phyloP scores from a whole-genome alignment of 441 rosid species.

The Bocquillonia castaneifolia region DNA sequence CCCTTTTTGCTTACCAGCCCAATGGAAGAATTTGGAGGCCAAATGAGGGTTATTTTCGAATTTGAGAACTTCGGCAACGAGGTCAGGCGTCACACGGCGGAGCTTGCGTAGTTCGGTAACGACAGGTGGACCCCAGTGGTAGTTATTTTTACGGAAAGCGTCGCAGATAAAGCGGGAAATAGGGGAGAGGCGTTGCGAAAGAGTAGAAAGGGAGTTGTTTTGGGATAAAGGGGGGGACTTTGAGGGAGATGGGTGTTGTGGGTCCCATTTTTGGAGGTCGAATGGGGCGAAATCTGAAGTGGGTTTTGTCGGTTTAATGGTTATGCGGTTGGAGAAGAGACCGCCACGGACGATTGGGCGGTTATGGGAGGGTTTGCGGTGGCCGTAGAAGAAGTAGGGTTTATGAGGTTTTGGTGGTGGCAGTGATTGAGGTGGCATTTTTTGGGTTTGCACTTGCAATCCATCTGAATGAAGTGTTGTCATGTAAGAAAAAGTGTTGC shows the following conservation, averaged over 20 bases:
- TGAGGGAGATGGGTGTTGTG: slow-evolving; percentile 26
- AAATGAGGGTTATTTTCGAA: slow-evolving; percentile 43
- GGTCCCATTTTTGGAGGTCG: slow-evolving; percentile 70
- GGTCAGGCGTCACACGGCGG: slow-evolving; percentile 74
- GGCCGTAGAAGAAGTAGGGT: slow-evolving; percentile 76
- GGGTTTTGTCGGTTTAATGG: slow-evolving; percentile 23
- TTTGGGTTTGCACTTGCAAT: neutral
- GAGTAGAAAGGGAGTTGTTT: slow-evolving; percentile 26
- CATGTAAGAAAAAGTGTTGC: too few species aligned
- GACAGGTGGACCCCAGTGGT: slow-evolving; percentile 60
- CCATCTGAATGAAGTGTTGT: too few species aligned
- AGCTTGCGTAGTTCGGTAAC: slow-evolving; percentile 69
- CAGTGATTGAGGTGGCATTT: slow-evolving; percentile 45
- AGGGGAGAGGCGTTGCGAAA: slow-evolving; percentile 57
- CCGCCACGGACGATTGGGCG: slow-evolving; percentile 72
- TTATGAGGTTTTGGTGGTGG: slow-evolving; percentile 30
- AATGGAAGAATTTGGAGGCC: slow-evolving; percentile 78
- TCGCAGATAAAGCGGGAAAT: slow-evolving; percentile 76
- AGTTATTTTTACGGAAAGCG: slow-evolving; percentile 54
- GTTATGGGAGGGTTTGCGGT: slow-evolving; percentile 71
- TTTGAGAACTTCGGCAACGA: slow-evolving; percentile 76
- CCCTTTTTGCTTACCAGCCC: slow-evolving; percentile 97
- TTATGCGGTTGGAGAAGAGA: slow-evolving; percentile 61
- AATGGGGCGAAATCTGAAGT: slow-evolving; percentile 35
- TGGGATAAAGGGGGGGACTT: slow-evolving; percentile 14